These are phyloP conservation scores for Spizellomyces sp. DNA, from an alignment of 192 early-diverging fungal species.

Conservation along the genomic window DNA sequence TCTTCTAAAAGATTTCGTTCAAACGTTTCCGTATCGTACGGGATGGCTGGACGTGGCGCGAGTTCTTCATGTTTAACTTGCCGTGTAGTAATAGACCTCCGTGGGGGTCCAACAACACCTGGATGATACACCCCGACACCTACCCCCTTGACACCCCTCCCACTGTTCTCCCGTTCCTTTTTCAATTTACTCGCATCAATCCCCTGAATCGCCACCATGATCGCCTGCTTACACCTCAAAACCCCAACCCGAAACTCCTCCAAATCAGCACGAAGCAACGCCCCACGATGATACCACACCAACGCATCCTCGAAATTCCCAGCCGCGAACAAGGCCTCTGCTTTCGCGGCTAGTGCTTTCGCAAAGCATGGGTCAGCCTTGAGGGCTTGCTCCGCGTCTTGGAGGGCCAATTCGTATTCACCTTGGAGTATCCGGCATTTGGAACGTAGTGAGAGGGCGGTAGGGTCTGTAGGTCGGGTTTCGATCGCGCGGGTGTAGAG, in stretches of 20 bases:
- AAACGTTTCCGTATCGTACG: neutral
- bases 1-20: conserved; percentile 51
- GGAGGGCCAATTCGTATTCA: conserved; percentile 3
- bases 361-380: conserved; percentile 6
- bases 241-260: conserved; percentile 30
- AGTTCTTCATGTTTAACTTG: too few species aligned
- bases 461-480: conserved; percentile 11
- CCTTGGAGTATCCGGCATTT: conserved; percentile 24
- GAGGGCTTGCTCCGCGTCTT: conserved; percentile 31
- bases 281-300: conserved; percentile 30
- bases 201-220: conserved; percentile 15
- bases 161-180: neutral
- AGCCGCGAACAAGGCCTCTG: conserved; percentile 26
- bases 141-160: neutral
- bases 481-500: conserved; percentile 30
- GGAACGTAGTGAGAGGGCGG: conserved; percentile 19
- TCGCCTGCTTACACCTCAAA: conserved; percentile 18
- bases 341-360: conserved; percentile 16
- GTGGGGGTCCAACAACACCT: neutral
- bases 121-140: neutral
- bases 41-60: neutral
- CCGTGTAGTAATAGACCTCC: neutral
- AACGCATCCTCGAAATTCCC: conserved; percentile 39
- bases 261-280: conserved; percentile 8
- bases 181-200: conserved; percentile 26